Base-by-base conservation (phyloP, 108 stramenopile genomes). In the Cyclotella distinguenda region DNA sequence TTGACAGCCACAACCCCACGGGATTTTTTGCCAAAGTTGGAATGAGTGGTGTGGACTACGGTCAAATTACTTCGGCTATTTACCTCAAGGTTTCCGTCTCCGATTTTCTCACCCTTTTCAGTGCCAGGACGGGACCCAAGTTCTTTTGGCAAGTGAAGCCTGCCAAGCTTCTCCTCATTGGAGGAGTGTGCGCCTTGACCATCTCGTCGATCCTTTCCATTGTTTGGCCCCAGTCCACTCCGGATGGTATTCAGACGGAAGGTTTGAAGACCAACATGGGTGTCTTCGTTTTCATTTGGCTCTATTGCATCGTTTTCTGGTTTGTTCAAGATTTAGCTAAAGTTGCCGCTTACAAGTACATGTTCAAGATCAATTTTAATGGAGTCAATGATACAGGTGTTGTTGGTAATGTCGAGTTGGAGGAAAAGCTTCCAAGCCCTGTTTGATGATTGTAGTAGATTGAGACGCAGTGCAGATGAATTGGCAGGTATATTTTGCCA, bases 71-170 rank as follows among this genome's bases (percentile, higher is more conserved):
- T 11, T 65, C 72, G 15, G 72, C 81, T 13, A 70, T 82, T 18
- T 82, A 82, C 64, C 72, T 82, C 63, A 82, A 82, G 60, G 67
- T 82, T 8, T 82, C 81, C 15, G 81, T 82, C 6, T 82, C 81
- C 3, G 81, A 82, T 46, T 78, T 82, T 45, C 56, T 82, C 31
- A 82, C 81, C 1, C 77, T 82, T 4, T 82, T 82, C 72, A 74
- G 72, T 43, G 77, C 77, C 9, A 67, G 77, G 19, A 78, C 81
- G 0, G 73, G 73, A 18, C 34, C 47, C 12, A 31, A 30, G 11
- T 74, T 74, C 50, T 78, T 82, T 38, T 82, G 69, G 74, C 61
- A 82, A 35, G 49, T 77, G 23, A 57, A 19, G 34, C 77, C 81
- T 21, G 81, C 72, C 40, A 34, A 49, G 18, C 60, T 78, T 54